A percentile compares a stretch with the other conserved stretches of the same genome.
phyloP scores from a whole-genome alignment of 2,329 filamentous ascomycete genomes.

The Diaporthe velutina region DNA sequence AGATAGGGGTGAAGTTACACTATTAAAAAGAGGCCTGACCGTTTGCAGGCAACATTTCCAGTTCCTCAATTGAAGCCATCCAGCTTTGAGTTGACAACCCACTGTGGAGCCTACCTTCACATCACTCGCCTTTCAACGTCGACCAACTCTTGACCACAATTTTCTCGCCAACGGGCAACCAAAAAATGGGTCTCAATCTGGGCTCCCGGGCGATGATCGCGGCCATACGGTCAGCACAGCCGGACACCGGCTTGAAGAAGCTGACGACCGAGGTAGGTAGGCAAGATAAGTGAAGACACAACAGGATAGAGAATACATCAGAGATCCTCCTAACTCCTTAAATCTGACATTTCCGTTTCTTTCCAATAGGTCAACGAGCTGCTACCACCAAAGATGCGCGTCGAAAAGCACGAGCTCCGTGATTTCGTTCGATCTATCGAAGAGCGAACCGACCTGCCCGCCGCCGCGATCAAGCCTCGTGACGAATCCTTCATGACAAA shows the following conservation, averaged over 20 bases:
- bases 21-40: not conserved
- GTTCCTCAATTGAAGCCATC: not conserved
- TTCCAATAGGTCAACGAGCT: conserved; percentile 6
- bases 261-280: not conserved
- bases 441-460: not conserved
- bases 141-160: no score
- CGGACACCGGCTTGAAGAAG: not conserved
- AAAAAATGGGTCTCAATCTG: not conserved
- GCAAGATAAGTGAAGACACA: not conserved
- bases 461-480: not conserved
- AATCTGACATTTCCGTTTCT: not conserved
- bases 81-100: no score
- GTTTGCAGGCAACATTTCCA: not conserved
- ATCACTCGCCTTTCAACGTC: not conserved
- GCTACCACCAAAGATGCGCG: conserved; percentile 1
- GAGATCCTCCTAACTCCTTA: no score
- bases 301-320: no score
- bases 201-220: conserved; percentile 2
- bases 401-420: not conserved
- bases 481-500: not conserved
- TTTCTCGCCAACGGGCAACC: not conserved
- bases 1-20: not conserved
- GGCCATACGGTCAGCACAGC: not conserved
- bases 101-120: not conserved
- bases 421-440: not conserved